A percentile compares a stretch with the other conserved stretches of the same genome.
Conservation (phyloP, 2,329 filamentous ascomycete species). For the Cercospora nicotianae region DNA sequence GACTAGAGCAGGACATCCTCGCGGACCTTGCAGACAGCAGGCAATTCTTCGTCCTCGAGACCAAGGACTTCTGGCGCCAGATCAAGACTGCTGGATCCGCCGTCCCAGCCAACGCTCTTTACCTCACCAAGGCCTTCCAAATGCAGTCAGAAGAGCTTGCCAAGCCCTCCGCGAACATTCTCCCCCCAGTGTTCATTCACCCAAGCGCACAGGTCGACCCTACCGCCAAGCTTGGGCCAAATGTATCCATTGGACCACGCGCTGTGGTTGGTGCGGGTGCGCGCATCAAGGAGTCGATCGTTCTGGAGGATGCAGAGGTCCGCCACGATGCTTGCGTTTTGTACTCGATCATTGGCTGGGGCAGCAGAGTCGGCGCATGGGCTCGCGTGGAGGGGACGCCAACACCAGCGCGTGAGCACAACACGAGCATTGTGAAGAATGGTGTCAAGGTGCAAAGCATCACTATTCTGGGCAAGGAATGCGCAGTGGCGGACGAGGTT, state of each 20-base stretch:
- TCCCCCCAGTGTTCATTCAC: constrained; percentile 93
- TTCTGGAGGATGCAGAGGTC: constrained; percentile 91
- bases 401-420: constrained; percentile 81
- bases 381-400: constrained; percentile 95
- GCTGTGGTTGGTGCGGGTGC: constrained; percentile 80
- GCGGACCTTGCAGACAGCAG: constrained; percentile 94
- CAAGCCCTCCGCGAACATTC: constrained; percentile 78
- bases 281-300: constrained; percentile 92
- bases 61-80: constrained; percentile 99
- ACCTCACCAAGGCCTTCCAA: constrained; percentile 92
- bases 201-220: constrained; percentile 87
- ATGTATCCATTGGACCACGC: constrained; percentile 93
- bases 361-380: constrained; percentile 95
- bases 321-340: constrained; percentile 95
- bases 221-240: constrained; percentile 92
- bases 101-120: constrained; percentile 93
- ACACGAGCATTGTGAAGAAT: constrained; percentile 93
- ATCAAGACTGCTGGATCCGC: constrained; percentile 99
- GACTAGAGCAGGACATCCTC: constrained; percentile 94
- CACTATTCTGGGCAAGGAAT: constrained; percentile 96
- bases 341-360: constrained; percentile 97
- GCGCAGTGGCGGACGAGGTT: constrained; percentile 87
- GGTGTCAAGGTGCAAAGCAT: constrained; percentile 98
- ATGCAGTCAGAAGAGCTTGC: constrained; percentile 77
- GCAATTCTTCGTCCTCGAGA: constrained; percentile 97